Base-by-base conservation (phyloP, 805 yeast genomes). In the Candida lessepsii region DNA sequence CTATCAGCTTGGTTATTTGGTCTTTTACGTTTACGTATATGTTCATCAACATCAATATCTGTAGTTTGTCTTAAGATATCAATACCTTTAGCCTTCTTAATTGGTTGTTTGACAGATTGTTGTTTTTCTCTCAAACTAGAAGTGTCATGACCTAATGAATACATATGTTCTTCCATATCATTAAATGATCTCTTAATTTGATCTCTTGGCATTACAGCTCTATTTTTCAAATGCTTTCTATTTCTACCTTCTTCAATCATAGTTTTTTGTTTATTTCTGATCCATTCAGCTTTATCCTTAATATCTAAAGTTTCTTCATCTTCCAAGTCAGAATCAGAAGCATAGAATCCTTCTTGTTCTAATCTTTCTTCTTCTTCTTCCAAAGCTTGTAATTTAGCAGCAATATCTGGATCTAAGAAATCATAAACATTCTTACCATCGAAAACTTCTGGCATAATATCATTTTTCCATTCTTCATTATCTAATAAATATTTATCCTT, bases 361-460 rank as follows among this genome's bases (percentile, higher is more conserved):
- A 93, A 78, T 61, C 82, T 78, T 65, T 91, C 98, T 70, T 93
- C 99, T 69, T 93, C 99, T 48, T 86, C 96, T 70, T 93, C 99
- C 49, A 93, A 73, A 13, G 96, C 96, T 67, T 88, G 88, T 60
- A 93, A 76, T 70, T 93, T 93, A 50, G 87, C 84, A 35, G 89
- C 85, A 59, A 93, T 93, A 53, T 93, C 99, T 30, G 96, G 88
- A 58, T 93, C 99, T 63, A 93, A 76, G 83, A 86, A 93, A 67
- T 93, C 99, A 68, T 89, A 91, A 43, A 93, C 96, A 61, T 93
- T 93, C 71, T 81, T 85, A 68, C 99, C 99, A 58, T 93, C 89
- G 61, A 93, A 71, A 40, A 93, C 76, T 73, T 93, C 99, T 19
- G 99, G 99, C 88, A 93, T 88, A 47, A 84, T 76, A 65, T 93